These are phyloP conservation scores for Volvox africanus DNA, from an alignment of 139 green algal genomes.

Conservation along the genomic window DNA sequence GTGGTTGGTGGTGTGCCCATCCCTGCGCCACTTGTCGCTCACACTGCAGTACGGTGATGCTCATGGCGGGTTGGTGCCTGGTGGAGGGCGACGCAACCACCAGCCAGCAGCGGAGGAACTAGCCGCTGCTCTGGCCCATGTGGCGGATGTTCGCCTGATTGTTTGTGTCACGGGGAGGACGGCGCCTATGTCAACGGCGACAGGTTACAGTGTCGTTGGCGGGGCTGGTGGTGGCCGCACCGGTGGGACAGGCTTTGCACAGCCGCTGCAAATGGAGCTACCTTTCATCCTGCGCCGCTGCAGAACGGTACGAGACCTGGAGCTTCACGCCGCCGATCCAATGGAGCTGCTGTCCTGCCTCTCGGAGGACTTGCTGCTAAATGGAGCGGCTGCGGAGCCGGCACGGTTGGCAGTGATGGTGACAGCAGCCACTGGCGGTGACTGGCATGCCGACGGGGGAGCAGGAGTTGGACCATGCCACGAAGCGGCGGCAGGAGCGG, in stretches of 20 bases:
- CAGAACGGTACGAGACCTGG: constrained; percentile 25
- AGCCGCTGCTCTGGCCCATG: constrained; percentile 14
- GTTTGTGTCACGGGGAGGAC: not conserved
- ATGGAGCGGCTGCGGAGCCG: not conserved
- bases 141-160: not conserved
- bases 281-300: not conserved
- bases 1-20: not conserved
- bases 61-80: not conserved
- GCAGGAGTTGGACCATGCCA: not conserved
- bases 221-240: not conserved
- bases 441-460: not conserved
- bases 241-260: not conserved
- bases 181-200: not conserved
- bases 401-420: not conserved
- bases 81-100: not conserved
- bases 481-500: too few species aligned
- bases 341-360: not conserved
- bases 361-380: not conserved
- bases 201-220: not conserved
- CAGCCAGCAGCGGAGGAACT: not conserved
- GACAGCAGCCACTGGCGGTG: not conserved
- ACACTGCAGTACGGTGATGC: constrained; percentile 30
- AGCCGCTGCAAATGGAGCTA: constrained; percentile 1
- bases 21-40: constrained; percentile 16
- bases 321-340: not conserved